Evolutionary conservation across 1,284 basidiomycete genomes (phyloP), one percentile per base, ranked within the genome.

Genomic region (Coriolopsis trogii): DNA sequence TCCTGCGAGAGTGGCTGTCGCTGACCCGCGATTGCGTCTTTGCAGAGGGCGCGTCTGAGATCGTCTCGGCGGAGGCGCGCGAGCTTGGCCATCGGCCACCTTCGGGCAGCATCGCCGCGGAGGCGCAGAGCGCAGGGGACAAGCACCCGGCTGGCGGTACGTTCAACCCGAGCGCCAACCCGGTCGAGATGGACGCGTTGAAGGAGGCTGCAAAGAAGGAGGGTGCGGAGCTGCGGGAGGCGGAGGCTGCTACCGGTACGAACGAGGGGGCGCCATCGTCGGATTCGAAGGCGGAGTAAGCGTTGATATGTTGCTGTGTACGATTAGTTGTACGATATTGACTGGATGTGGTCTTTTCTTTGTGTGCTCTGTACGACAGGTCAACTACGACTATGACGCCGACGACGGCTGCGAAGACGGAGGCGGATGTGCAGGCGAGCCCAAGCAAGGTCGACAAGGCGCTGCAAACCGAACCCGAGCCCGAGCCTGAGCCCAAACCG

Each of bases 31-130:
- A n/a, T n/a, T 6, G 25, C 25, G n/a, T 13, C 10, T 8, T 6
- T 26, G 10, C 34, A 63, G 64, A 51, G 1, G 62, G 60, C 18
- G 66, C 65, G 1, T 55, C 65, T 18, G 39, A 29, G 18, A 33
- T 58, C 23, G 43, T 41, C 23, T 29, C 46, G 2, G 53, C 42
- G 0, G 66, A 70, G 47, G 63, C 67, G 49, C 61, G 63, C 40
- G 64, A 61, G 8, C 62, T 70, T 0, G 69, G 68, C 2, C 66
- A 70, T 50, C 62, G 63, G 9, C 66, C 70, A 4, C 70, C 70
- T 3, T 51, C 63, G 6, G 65, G 63, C 20, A 70, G 64, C 5
- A 63, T 71, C 26, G 68, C 69, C 0, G 62, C 67, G 8, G 61
- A 66, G 42, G 69, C 66, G 20, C 63, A 67, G 55, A 52, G 63